Conservation (phyloP, 2,329 filamentous ascomycete genomes). For the Sporothrix brasiliensis region DNA sequence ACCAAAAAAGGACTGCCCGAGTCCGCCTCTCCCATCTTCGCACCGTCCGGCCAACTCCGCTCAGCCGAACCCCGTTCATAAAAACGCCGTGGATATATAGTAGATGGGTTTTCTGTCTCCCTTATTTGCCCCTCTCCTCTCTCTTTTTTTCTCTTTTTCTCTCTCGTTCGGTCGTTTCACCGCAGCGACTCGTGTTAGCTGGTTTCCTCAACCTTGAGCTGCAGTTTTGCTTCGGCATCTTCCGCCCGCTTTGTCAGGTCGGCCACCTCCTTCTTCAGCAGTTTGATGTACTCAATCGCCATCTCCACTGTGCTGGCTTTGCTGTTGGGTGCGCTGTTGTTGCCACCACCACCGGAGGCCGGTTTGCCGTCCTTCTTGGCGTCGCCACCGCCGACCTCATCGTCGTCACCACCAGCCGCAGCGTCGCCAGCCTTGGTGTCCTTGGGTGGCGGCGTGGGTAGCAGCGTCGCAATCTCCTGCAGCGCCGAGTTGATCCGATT, state of each 20-base stretch:
- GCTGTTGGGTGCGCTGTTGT: constrained; percentile 65
- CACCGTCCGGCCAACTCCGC: not conserved
- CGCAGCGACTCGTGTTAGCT: not conserved
- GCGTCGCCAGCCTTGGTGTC: constrained; percentile 40
- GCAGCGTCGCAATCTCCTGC: constrained; percentile 82
- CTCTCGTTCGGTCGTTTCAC: not conserved
- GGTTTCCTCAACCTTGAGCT: constrained; percentile 25
- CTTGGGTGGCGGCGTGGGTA: constrained; percentile 57
- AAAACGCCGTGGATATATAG: constrained; percentile 20
- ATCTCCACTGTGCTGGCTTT: constrained; percentile 98
- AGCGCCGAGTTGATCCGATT: constrained; percentile 95
- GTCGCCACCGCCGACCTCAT: constrained; percentile 39
- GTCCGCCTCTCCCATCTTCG: not conserved
- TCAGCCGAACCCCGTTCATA: not conserved
- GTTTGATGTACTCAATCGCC: constrained; percentile 93
- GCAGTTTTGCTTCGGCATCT: constrained; percentile 65
- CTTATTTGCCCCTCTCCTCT: too few relatives aligned
- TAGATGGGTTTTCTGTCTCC: not conserved
- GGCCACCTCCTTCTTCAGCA: constrained; percentile 72
- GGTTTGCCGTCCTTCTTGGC: constrained; percentile 49
- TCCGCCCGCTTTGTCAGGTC: constrained; percentile 66
- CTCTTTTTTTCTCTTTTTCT: too few relatives aligned
- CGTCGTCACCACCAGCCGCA: constrained; percentile 43
- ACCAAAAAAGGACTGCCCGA: not conserved
- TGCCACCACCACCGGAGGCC: not conserved